These are phyloP conservation scores for Ehretia macrophylla DNA, from an alignment of 257 asterid genomes.

Conservation along the genomic window DNA sequence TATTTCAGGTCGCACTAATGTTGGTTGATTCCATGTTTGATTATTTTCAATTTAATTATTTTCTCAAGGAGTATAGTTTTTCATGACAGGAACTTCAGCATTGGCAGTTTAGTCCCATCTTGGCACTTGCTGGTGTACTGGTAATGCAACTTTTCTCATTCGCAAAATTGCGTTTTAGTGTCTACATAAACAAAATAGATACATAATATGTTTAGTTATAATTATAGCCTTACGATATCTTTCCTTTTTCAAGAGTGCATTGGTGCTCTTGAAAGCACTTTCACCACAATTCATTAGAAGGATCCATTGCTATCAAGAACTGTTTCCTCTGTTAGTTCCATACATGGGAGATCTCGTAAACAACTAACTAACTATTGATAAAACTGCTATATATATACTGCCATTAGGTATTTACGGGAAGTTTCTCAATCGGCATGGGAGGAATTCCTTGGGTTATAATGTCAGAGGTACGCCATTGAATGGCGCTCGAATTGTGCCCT, in stretches of 20 bases:
- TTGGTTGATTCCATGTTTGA: background rate
- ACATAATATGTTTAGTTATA: too few relatives aligned
- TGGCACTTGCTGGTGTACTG: constrained; percentile 75
- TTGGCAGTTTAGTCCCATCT: constrained; percentile 60
- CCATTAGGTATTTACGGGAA: constrained; percentile 60
- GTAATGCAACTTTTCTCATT: constrained; percentile 32
- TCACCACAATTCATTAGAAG: too few relatives aligned
- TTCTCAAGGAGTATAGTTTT: constrained; percentile 11
- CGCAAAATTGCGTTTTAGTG: background rate
- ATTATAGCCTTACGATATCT: too few relatives aligned
- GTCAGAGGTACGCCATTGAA: constrained; percentile 61
- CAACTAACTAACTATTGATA: background rate
- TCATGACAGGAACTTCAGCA: constrained; percentile 53
- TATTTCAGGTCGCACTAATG: constrained; percentile 52
- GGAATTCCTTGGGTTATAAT: constrained; percentile 93
- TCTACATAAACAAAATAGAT: too few relatives aligned
- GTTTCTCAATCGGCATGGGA: constrained; percentile 86
- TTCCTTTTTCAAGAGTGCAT: background rate
- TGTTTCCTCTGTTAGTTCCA: too few relatives aligned
- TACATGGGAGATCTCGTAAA: too few relatives aligned
- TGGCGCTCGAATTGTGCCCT: background rate
- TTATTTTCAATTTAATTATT: background rate
- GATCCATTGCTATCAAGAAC: too few relatives aligned
- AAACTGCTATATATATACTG: background rate
- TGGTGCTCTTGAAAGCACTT: too few relatives aligned